Percentiles rank a stretch among this genome's conserved stretches.
phyloP scores from a whole-genome alignment of 2,329 filamentous ascomycete species.

The Aspergillus unguis region DNA sequence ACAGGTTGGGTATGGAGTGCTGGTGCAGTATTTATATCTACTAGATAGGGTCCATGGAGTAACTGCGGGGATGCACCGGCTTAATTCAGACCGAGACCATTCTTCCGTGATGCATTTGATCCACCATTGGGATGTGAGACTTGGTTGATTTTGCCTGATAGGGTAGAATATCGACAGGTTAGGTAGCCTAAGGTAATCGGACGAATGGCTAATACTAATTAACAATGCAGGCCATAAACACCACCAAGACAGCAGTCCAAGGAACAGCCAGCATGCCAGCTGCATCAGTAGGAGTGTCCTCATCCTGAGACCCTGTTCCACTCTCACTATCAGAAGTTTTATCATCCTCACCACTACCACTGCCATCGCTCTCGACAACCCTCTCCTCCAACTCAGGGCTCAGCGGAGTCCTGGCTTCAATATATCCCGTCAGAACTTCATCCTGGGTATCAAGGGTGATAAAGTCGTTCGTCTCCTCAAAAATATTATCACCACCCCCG shows the following conservation, averaged over 20 bases:
- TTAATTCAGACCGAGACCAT: neutral
- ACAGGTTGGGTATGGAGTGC: neutral
- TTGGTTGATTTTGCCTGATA: too few relatives aligned
- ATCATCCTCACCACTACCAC: too few relatives aligned
- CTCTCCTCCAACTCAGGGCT: neutral
- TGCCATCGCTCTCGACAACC: slow-evolving; percentile 3
- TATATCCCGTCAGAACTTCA: slow-evolving; percentile 4
- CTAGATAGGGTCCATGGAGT: neutral
- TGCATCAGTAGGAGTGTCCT: neutral
- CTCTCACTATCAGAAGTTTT: too few relatives aligned
- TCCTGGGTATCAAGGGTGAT: slow-evolving; percentile 6
- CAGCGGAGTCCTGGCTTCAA: neutral
- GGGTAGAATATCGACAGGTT: too few relatives aligned
- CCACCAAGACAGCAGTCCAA: neutral
- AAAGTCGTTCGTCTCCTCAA: slow-evolving; percentile 3
- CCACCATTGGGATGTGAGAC: too few relatives aligned
- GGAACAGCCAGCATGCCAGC: slow-evolving; percentile 3
- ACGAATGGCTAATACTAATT: too few relatives aligned
- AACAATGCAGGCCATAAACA: too few relatives aligned
- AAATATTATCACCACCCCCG: slow-evolving; percentile 5
- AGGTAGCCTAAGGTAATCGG: too few relatives aligned
- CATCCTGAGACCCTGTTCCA: neutral
- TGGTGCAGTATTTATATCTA: neutral
- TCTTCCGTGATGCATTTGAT: too few relatives aligned
- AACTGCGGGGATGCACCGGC: slow-evolving; percentile 2